A percentile compares a stretch with the other conserved stretches of the same genome.
Conservation (phyloP, 306 rosid species). For the Cicer pinnatifidum region DNA sequence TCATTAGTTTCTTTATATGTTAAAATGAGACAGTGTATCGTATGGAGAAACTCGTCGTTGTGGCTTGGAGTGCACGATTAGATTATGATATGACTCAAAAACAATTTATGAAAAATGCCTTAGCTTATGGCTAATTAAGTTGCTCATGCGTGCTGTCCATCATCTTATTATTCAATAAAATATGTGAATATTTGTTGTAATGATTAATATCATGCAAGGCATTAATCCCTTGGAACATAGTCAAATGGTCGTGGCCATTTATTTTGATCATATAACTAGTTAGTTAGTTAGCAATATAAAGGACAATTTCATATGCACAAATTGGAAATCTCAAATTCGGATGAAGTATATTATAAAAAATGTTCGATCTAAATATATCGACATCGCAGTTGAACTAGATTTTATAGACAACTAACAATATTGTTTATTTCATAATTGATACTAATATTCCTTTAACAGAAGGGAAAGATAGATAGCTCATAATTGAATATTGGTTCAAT, state of each 20-base stretch:
- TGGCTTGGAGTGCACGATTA: conserved; percentile 44
- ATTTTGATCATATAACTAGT: background rate
- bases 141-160: conserved; percentile 41
- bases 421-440: background rate
- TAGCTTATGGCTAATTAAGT: conserved; percentile 7
- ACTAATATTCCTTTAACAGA: conserved; percentile 10
- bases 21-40: background rate
- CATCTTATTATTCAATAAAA: conserved; percentile 25
- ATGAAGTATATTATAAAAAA: rapidly evolving
- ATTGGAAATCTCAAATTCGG: no score
- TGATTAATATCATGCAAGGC: background rate
- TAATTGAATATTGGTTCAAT: conserved; percentile 20
- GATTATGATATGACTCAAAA: background rate
- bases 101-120: background rate
- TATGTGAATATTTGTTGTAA: background rate
- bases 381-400: no score
- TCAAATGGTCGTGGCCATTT: background rate
- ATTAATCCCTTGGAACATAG: background rate
- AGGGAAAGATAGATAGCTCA: background rate
- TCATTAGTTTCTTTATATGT: background rate
- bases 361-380: no score
- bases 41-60: background rate
- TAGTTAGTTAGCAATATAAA: background rate
- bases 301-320: no score
- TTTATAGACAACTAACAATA: background rate